These are phyloP conservation scores for Leccinum pellstonianum DNA, from an alignment of 768 basidiomycete genomes.

Conservation along the genomic window DNA sequence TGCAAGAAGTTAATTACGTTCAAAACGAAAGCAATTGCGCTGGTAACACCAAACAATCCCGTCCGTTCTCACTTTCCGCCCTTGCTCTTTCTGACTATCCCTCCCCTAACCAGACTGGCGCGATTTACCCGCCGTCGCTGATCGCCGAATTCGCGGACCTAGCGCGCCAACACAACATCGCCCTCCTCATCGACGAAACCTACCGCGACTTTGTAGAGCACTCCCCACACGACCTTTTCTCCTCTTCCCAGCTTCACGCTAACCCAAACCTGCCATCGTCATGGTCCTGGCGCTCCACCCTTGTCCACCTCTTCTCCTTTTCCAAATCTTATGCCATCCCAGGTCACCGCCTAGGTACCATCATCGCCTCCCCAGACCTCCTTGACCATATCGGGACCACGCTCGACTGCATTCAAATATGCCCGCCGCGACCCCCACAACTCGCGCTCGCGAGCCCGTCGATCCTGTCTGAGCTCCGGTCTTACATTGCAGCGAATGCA, in stretches of 20 bases:
- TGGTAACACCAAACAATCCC: constrained; percentile 79
- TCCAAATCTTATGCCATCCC: constrained; percentile 82
- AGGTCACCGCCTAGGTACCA: constrained; percentile 74
- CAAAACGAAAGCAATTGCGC: constrained; percentile 65
- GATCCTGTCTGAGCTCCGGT: constrained; percentile 49
- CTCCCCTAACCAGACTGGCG: constrained; percentile 53
- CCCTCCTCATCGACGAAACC: constrained; percentile 84
- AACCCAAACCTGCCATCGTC: background rate
- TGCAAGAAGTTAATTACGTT: constrained; percentile 53
- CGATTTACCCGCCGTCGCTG: constrained; percentile 57
- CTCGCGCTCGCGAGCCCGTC: constrained; percentile 53
- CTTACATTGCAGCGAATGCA: constrained; percentile 56
- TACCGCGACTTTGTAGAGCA: constrained; percentile 77
- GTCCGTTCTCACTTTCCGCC: constrained; percentile 34
- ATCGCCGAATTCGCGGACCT: constrained; percentile 60
- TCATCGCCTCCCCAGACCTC: constrained; percentile 60
- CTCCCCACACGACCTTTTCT: constrained; percentile 59
- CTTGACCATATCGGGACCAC: constrained; percentile 51
- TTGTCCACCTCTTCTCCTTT: constrained; percentile 77
- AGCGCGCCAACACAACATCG: constrained; percentile 51
- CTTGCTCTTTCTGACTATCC: background rate
- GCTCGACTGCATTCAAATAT: constrained; percentile 79
- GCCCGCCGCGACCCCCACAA: constrained; percentile 73
- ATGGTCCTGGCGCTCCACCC: constrained; percentile 55
- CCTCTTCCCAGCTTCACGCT: constrained; percentile 11